These are phyloP conservation scores for Alternaria novae-zelandiae DNA, from an alignment of 2,329 filamentous ascomycete genomes.

Conservation along the genomic window DNA sequence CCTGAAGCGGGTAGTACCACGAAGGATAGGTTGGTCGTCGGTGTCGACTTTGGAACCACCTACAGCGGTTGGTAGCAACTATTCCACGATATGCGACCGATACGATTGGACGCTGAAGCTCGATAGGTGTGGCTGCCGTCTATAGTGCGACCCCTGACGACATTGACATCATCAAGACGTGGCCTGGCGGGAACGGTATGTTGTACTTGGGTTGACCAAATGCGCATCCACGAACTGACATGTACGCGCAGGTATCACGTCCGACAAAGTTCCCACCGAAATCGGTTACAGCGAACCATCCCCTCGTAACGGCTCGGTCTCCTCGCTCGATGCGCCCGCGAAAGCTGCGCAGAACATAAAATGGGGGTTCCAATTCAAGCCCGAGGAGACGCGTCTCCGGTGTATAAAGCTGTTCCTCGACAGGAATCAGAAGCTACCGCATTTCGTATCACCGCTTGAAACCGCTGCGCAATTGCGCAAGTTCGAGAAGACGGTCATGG, in stretches of 20 bases:
- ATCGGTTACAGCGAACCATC: conserved; percentile 60
- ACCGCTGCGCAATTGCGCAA: conserved; percentile 77
- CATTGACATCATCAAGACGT: conserved; percentile 80
- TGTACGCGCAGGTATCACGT: conserved; percentile 65
- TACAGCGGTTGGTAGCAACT: conserved; percentile 65
- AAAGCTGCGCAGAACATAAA: conserved; percentile 52
- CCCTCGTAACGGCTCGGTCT: conserved; percentile 16
- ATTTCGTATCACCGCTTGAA: conserved; percentile 79
- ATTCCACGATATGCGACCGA: not conserved
- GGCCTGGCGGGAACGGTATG: conserved; percentile 77
- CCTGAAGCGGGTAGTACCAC: conserved; percentile 20
- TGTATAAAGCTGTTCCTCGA: conserved; percentile 88
- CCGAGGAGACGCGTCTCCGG: conserved; percentile 75
- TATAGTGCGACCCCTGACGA: conserved; percentile 80
- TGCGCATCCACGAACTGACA: conserved; percentile 14
- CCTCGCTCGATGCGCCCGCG: conserved; percentile 25
- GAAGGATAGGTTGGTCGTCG: conserved; percentile 74
- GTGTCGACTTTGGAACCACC: conserved; percentile 84
- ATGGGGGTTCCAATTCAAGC: conserved; percentile 86
- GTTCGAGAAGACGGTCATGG: conserved; percentile 77
- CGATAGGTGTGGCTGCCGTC: conserved; percentile 69
- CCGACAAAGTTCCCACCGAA: conserved; percentile 84
- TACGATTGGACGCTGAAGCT: conserved; percentile 16
- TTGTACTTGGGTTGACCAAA: not conserved
- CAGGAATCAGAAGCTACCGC: conserved; percentile 78